Evolutionary conservation across 129 eudicot species (phyloP).

Genomic region (Scalesia atractyloides): DNA sequence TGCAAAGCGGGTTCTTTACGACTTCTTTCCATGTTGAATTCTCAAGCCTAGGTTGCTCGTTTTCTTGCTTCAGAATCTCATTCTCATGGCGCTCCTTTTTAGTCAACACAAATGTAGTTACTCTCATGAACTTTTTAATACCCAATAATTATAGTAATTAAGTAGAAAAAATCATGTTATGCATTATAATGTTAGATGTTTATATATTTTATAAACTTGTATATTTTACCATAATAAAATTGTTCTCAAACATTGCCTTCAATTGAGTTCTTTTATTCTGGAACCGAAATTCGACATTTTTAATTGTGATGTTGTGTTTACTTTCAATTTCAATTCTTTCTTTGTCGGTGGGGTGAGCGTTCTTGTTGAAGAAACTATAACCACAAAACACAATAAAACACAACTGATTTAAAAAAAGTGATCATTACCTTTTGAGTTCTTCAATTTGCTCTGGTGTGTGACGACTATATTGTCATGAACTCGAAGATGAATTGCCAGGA

Average conservation of each 20-base stretch:
- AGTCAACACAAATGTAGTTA: constrained; percentile 28
- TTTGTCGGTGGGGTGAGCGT: constrained; percentile 64
- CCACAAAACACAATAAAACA: background rate
- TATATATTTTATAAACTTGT: too few species aligned
- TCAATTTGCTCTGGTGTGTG: constrained; percentile 13
- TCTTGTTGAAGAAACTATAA: constrained; percentile 54
- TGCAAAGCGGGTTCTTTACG: constrained; percentile 44
- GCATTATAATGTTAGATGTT: too few species aligned
- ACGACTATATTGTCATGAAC: constrained; percentile 5
- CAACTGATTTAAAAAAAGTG: background rate
- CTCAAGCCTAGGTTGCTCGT: constrained; percentile 50
- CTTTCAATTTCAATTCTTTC: constrained; percentile 55
- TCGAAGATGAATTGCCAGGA: constrained; percentile 2
- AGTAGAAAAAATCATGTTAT: too few species aligned
- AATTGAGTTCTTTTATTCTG: constrained; percentile 76
- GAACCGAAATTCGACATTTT: constrained; percentile 77
- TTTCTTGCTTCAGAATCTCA: constrained; percentile 52
- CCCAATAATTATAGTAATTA: too few species aligned
- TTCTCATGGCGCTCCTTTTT: constrained; percentile 62
- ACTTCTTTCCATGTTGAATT: constrained; percentile 61
- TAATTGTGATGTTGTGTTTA: constrained; percentile 44
- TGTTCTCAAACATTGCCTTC: constrained; percentile 45
- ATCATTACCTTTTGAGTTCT: constrained; percentile 17
- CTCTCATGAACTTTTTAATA: constrained; percentile 4
- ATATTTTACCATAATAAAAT: too few species aligned